Evolutionary conservation across 306 rosid genomes (phyloP).

Genomic region (Sophora flavescens): DNA sequence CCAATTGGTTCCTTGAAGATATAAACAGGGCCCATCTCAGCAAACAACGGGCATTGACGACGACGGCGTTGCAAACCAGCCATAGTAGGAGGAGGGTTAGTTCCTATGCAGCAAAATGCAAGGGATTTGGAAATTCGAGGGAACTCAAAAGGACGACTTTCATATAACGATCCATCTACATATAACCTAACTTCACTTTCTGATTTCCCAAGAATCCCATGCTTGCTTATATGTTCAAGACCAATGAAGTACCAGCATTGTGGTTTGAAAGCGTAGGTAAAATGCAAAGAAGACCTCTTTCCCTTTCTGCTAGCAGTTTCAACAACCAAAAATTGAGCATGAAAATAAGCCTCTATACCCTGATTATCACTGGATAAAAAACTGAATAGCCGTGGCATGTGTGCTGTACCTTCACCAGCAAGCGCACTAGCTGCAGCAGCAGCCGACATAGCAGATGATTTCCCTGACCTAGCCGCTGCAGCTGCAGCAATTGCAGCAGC

Average conservation of each 20-base stretch:
- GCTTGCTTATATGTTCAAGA: conserved; percentile 92
- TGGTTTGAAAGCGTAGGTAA: conserved; percentile 97
- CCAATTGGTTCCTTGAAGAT: conserved; percentile 98
- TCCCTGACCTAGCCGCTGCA: conserved; percentile 96
- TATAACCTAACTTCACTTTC: conserved; percentile 94
- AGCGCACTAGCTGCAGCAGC: conserved; percentile 99
- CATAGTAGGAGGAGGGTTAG: conserved; percentile 99
- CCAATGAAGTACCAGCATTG: conserved; percentile 99
- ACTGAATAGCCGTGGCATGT: conserved; percentile 97
- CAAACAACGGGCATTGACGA: conserved; percentile 98
- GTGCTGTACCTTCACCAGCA: conserved; percentile 99
- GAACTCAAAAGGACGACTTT: conserved; percentile 94
- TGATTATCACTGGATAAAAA: conserved; percentile 96
- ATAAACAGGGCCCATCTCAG: conserved; percentile 99
- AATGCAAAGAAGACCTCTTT: conserved; percentile 93
- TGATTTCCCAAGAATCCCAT: conserved; percentile 92
- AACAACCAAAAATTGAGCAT: conserved; percentile 97
- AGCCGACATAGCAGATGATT: conserved; percentile 99
- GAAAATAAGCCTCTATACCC: conserved; percentile 99
- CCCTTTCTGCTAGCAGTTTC: conserved; percentile 97
- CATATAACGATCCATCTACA: conserved; percentile 89
- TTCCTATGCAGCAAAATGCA: conserved; percentile 98
- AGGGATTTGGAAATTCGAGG: conserved; percentile 97
- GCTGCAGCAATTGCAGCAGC: conserved; percentile 99
- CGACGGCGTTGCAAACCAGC: conserved; percentile 99